Conservation (phyloP, 257 asterid genomes). For the Leonotis leonurus region DNA sequence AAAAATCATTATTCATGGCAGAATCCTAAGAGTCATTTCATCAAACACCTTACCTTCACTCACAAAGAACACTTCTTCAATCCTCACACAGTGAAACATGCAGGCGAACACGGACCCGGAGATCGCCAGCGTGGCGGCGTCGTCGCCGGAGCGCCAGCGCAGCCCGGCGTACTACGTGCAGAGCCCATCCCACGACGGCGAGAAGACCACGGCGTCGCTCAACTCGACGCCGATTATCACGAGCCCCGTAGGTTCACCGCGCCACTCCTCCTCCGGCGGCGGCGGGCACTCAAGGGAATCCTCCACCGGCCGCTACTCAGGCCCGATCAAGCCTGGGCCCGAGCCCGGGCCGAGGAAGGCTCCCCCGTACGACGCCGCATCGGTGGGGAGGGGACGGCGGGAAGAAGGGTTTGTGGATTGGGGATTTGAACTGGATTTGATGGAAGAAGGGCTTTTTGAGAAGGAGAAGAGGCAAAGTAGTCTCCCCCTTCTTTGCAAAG, state of each 20-base stretch:
- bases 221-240: conserved; percentile 61
- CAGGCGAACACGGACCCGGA: conserved; percentile 83
- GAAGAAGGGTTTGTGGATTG: conserved; percentile 31
- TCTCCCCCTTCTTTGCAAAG: conserved; percentile 45
- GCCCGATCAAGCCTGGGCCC: conserved; percentile 34
- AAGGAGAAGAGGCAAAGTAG: conserved; percentile 25
- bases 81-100: conserved; percentile 27
- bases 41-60: no score
- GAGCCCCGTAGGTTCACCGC: conserved; percentile 78
- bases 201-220: conserved; percentile 61
- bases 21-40: background rate
- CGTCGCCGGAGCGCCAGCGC: conserved; percentile 69
- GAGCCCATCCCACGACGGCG: conserved; percentile 93
- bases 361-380: conserved; percentile 47
- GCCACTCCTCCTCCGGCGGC: conserved; percentile 44
- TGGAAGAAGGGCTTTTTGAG: conserved; percentile 55
- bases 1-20: background rate
- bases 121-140: conserved; percentile 62
- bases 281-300: conserved; percentile 83
- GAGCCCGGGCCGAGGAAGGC: conserved; percentile 55
- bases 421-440: conserved; percentile 49
- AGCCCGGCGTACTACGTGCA: conserved; percentile 75
- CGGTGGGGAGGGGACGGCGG: conserved; percentile 23
- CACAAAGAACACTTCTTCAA: background rate
- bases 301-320: conserved; percentile 74